Conservation (phyloP, 192 early-diverging fungal genomes). For the Umbelopsis vinacea region DNA sequence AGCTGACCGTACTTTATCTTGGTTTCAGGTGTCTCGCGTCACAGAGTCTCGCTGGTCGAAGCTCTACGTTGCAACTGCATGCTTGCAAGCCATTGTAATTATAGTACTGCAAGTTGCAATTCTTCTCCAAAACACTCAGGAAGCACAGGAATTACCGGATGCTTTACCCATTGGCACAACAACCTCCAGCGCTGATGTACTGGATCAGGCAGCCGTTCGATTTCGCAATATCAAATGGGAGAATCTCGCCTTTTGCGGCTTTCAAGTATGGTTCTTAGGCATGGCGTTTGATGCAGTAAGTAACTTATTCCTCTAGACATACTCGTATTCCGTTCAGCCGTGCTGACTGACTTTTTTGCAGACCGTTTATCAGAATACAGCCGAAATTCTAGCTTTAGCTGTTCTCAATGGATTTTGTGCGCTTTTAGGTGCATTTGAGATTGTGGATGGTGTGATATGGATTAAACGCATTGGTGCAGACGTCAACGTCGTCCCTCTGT, state of each 20-base stretch:
- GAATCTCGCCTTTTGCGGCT: conserved; percentile 45
- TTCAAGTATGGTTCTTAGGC: conserved; percentile 44
- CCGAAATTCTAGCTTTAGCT: conserved; percentile 42
- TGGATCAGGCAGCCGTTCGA: conserved; percentile 29
- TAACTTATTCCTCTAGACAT: background rate
- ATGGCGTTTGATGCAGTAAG: conserved; percentile 48
- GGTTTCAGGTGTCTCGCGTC: conserved; percentile 32
- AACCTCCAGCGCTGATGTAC: background rate
- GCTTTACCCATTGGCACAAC: conserved; percentile 7
- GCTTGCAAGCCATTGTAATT: conserved; percentile 38
- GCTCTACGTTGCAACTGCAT: conserved; percentile 37
- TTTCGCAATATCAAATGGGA: conserved; percentile 47
- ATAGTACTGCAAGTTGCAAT: conserved; percentile 34
- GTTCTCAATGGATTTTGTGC: conserved; percentile 44
- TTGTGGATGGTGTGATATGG: conserved; percentile 44
- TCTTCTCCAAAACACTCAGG: conserved; percentile 32
- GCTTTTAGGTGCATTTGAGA: conserved; percentile 37
- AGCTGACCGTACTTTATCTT: background rate
- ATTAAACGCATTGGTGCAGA: conserved; percentile 16
- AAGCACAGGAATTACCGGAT: conserved; percentile 26
- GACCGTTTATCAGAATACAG: conserved; percentile 46
- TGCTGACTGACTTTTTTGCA: background rate
- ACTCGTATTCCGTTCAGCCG: too few species aligned
- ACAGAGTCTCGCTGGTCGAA: conserved; percentile 44
- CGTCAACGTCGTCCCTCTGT: conserved; percentile 21